Conservation (phyloP, 2,329 filamentous ascomycete genomes). For the Raffaelea ambrosiae region DNA sequence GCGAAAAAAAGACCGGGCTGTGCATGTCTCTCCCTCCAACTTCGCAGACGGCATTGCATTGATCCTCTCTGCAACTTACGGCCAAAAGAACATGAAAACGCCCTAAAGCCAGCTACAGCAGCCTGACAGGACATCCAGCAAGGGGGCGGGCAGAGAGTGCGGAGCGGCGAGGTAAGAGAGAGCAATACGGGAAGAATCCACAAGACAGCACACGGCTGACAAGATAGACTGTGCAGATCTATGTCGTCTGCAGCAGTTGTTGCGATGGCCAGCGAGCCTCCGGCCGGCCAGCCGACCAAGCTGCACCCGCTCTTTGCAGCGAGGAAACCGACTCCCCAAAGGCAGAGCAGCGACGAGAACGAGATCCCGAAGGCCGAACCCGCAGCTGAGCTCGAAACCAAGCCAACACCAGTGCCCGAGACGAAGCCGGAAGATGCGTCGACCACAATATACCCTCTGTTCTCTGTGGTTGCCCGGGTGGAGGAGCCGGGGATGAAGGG, state of each 20-base stretch:
- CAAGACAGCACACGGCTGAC: not conserved
- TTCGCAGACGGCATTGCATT: too few species aligned
- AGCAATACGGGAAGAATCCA: not conserved
- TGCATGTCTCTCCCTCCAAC: too few species aligned
- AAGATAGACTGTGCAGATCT: conserved; percentile 10
- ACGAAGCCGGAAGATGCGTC: conserved; percentile 7
- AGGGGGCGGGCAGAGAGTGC: not conserved
- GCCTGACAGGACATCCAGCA: too few species aligned
- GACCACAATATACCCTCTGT: not conserved
- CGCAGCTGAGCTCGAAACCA: not conserved
- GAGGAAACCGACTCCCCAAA: conserved; percentile 13
- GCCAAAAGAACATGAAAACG: too few species aligned
- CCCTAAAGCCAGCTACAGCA: too few species aligned
- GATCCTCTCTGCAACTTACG: too few species aligned
- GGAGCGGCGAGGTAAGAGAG: not conserved
- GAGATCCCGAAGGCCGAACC: not conserved
- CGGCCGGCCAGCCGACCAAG: conserved; percentile 28
- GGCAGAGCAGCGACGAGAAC: not conserved
- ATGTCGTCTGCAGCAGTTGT: conserved; percentile 35
- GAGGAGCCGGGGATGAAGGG: conserved; percentile 17
- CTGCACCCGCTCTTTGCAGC: conserved; percentile 47
- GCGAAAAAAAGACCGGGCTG: not conserved
- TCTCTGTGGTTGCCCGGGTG: not conserved
- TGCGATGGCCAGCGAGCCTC: conserved; percentile 34
- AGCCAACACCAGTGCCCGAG: not conserved